A percentile compares a stretch with the other conserved stretches of the same genome.
These are phyloP conservation scores for Aeschynomene evenia DNA, from an alignment of 306 rosid genomes.

Conservation along the genomic window DNA sequence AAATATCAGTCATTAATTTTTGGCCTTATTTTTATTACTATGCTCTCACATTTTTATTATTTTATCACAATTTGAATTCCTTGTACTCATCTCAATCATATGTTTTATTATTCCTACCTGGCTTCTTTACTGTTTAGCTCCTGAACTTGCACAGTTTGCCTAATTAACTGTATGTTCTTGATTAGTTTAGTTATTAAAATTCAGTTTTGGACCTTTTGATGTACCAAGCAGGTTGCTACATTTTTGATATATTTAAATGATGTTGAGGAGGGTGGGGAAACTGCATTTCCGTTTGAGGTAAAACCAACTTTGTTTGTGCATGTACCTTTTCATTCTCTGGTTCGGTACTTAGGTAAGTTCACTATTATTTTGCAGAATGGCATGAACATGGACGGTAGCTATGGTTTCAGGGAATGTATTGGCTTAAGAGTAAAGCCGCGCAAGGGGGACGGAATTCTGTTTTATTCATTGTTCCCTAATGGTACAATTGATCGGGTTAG, in stretches of 20 bases:
- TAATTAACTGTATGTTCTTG: background rate
- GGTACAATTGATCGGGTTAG: conserved; percentile 85
- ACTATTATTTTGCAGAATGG: conserved; percentile 60
- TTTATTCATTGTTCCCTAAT: conserved; percentile 72
- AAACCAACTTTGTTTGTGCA: conserved; percentile 25
- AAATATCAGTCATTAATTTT: too few relatives aligned
- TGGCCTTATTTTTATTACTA: too few relatives aligned
- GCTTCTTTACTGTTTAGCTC: background rate
- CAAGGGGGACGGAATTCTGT: conserved; percentile 88
- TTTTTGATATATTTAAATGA: conserved; percentile 82
- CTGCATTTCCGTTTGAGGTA: conserved; percentile 91
- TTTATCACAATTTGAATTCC: background rate
- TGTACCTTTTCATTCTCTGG: background rate
- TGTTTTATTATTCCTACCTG: too few relatives aligned
- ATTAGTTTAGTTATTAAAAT: background rate
- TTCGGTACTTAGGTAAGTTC: background rate
- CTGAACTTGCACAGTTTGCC: background rate
- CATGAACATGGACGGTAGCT: conserved; percentile 62
- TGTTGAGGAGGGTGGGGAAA: conserved; percentile 88
- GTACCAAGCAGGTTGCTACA: conserved; percentile 63
- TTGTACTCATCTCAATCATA: background rate
- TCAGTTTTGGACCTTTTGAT: conserved; percentile 5
- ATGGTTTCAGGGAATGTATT: conserved; percentile 44
- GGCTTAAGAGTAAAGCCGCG: conserved; percentile 87
- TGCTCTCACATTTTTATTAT: too few relatives aligned